Conservation (phyloP, 2,329 filamentous ascomycete genomes). For the Pyrenophora tritici-repentis region DNA sequence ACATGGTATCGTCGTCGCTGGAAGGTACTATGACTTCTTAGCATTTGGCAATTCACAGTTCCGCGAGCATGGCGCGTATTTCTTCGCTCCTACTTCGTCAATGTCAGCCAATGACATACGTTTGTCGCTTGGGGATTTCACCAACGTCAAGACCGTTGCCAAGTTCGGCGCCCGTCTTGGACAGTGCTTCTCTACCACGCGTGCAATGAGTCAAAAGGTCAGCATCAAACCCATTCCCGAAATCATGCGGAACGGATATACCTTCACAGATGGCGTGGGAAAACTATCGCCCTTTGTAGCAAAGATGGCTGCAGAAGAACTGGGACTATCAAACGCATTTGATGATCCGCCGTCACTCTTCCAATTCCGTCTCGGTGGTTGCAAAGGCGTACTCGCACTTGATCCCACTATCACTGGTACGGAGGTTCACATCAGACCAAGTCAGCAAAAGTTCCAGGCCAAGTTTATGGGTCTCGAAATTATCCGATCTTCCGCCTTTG, state of each 20-base stretch:
- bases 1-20: conserved; percentile 82
- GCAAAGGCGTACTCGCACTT: conserved; percentile 83
- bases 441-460: conserved; percentile 85
- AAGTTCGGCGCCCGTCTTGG: conserved; percentile 89
- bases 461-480: conserved; percentile 78
- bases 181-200: conserved; percentile 94
- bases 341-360: conserved; percentile 74
- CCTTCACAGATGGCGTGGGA: conserved; percentile 90
- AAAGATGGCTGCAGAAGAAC: conserved; percentile 71
- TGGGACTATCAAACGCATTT: conserved; percentile 62
- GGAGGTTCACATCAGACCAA: conserved; percentile 78
- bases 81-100: conserved; percentile 75
- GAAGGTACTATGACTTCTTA: conserved; percentile 83
- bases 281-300: conserved; percentile 85
- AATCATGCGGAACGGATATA: conserved; percentile 68
- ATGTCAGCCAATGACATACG: conserved; percentile 78
- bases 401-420: conserved; percentile 70
- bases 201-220: conserved; percentile 70
- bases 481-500: conserved; percentile 77
- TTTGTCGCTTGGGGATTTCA: conserved; percentile 83
- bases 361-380: conserved; percentile 90
- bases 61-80: conserved; percentile 87
- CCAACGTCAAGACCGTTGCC: conserved; percentile 79
- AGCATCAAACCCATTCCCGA: conserved; percentile 67
- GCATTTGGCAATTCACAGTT: conserved; percentile 97